A percentile compares a stretch with the other conserved stretches of the same genome.
Conservation (phyloP, 2,329 filamentous ascomycete genomes). For the Fusarium armeniacum region DNA sequence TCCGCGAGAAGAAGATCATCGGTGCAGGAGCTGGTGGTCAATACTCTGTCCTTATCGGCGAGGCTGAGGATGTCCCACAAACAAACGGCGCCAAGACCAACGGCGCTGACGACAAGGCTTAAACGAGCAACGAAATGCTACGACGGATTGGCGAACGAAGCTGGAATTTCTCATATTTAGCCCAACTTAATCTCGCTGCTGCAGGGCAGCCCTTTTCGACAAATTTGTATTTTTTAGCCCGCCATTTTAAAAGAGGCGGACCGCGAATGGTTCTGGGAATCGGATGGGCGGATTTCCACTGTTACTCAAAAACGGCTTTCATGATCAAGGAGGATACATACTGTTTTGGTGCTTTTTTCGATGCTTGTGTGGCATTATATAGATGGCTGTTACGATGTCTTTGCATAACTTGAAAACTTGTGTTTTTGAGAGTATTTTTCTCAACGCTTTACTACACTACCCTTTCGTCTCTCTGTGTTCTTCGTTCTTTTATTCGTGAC, state of each 20-base stretch:
- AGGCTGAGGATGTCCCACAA: constrained; percentile 51
- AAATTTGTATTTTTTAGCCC: constrained; percentile 38
- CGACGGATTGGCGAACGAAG: constrained; percentile 16
- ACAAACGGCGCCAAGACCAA: constrained; percentile 52
- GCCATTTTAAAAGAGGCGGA: constrained; percentile 5
- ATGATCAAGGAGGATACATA: constrained; percentile 30
- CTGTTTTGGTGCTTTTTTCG: constrained; percentile 16
- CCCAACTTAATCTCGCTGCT: constrained; percentile 38
- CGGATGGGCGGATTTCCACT: constrained; percentile 38
- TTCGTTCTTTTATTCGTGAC: constrained; percentile 28
- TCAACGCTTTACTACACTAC: constrained; percentile 17
- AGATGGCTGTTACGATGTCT: constrained; percentile 37
- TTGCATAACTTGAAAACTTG: constrained; percentile 39
- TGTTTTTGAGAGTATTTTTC: constrained; percentile 22
- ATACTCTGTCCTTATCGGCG: constrained; percentile 75
- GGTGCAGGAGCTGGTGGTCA: constrained; percentile 92
- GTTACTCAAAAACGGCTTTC: constrained; percentile 22
- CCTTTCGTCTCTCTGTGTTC: background rate
- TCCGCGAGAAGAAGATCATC: constrained; percentile 79
- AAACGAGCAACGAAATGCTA: constrained; percentile 24
- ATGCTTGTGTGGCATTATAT: constrained; percentile 36
- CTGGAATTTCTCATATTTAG: constrained; percentile 26
- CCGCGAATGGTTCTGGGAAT: constrained; percentile 18
- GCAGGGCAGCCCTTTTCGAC: constrained; percentile 16
- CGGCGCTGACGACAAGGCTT: constrained; percentile 38